Base-by-base conservation (phyloP, 345 rosid genomes). In the Rubroshorea leprosula region DNA sequence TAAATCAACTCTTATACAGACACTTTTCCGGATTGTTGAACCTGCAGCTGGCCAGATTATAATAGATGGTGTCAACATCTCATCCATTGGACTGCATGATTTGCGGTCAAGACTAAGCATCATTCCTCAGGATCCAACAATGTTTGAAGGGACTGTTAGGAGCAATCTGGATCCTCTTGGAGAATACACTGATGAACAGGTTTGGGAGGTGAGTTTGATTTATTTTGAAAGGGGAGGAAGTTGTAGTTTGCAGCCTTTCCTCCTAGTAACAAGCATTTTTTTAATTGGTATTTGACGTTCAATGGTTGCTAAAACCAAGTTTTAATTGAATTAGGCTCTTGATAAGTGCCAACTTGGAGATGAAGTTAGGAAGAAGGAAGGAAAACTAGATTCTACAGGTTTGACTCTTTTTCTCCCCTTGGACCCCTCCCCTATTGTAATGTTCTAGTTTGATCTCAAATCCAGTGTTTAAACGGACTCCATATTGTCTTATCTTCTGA, bases 111-210 rank as follows among this genome's bases (percentile, higher is more conserved):
- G 76, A 49, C 72, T 82, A 9, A 75, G 88, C 72, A 82, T 85
- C 57, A 81, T 81, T 59, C 90, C 87, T 45, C 86, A 84, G 54
- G 84, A 81, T 57, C 90, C 90, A 44, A 80, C 84, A 58, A 83
- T 83, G 89, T 85, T 80, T 54, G 86, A 85, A 62, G 89, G 89
- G 49, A 76, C 85, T 1, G 59, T 85, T 4, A 46, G 78, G 38
- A 80, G 66, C 62, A 83, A 85, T 54, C 67, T 85, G 49, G 89
- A 85, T 46, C 89, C 89, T 41, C 80, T 80, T 17, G 80, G 77
- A 63, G 78, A 85, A 50, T 68, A 85, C 63, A 54, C 65, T 5
- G 82, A 83, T 47, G 76, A 76, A 25, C 68, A 85, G 51, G 74
- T 82, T 25, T 82, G 92, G 84, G 82, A 72, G 82, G 81, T 73